Evolutionary conservation across 495 filamentous ascomycete genomes (phyloP).

Genomic region (Penicillium cinerascens): DNA sequence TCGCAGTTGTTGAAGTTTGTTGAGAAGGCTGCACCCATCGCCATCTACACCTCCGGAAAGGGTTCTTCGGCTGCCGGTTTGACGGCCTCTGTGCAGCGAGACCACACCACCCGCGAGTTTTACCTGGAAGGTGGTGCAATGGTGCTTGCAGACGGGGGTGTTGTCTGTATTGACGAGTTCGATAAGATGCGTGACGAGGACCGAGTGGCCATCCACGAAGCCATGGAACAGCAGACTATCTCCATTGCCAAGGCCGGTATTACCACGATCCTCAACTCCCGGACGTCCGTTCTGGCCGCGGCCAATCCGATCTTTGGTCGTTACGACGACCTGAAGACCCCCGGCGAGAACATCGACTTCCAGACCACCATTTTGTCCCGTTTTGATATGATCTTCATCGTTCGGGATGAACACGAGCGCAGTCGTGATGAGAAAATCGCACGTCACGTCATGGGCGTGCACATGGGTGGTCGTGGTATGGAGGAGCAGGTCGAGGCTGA

Average conservation of each 20-base stretch:
- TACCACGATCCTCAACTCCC: conserved; percentile 94
- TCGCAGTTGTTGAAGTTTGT: conserved; percentile 98
- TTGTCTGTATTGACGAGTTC: conserved; percentile 99
- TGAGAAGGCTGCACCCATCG: conserved; percentile 92
- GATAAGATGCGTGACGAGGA: conserved; percentile 99
- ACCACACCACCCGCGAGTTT: conserved; percentile 88
- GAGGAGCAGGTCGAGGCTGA: conserved; percentile 84
- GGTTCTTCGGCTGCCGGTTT: conserved; percentile 98
- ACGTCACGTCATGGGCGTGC: conserved; percentile 94
- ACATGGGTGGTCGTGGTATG: conserved; percentile 84
- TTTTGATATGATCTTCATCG: conserved; percentile 99
- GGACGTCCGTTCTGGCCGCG: conserved; percentile 92
- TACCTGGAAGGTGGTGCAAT: conserved; percentile 98
- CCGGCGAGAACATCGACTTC: conserved; percentile 99
- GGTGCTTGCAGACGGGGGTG: conserved; percentile 96
- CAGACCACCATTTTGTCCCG: conserved; percentile 97
- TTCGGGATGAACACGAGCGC: conserved; percentile 90
- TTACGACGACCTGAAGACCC: conserved; percentile 96
- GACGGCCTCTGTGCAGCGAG: conserved; percentile 94
- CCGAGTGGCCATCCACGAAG: conserved; percentile 97
- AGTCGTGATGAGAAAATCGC: conserved; percentile 90
- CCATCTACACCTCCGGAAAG: conserved; percentile 99
- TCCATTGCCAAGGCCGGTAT: conserved; percentile 99
- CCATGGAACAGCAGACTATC: conserved; percentile 99
- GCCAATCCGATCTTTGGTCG: conserved; percentile 97